phyloP scores from a whole-genome alignment of 2,329 filamentous ascomycete genomes.

The Penicillium hordei region DNA sequence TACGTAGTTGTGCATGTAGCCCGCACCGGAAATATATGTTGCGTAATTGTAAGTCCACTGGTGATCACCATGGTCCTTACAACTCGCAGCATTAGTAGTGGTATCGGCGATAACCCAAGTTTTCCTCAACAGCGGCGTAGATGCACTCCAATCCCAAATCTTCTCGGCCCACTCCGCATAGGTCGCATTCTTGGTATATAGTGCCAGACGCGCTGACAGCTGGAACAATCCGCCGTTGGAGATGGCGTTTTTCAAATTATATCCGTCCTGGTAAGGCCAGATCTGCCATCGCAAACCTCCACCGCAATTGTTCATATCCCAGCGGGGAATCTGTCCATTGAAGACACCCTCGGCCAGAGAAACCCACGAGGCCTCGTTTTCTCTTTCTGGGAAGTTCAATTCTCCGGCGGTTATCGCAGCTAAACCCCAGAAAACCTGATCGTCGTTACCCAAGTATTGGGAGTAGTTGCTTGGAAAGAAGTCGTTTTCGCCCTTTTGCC shows the following conservation, averaged over 20 bases:
- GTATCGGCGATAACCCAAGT: constrained; percentile 63
- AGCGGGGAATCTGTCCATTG: constrained; percentile 65
- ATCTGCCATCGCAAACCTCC: constrained; percentile 81
- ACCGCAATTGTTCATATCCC: constrained; percentile 63
- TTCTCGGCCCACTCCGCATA: constrained; percentile 62
- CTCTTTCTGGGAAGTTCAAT: constrained; percentile 59
- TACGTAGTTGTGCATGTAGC: constrained; percentile 63
- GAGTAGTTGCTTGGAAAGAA: constrained; percentile 33
- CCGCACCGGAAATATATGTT: constrained; percentile 57
- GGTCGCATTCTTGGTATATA: constrained; percentile 60
- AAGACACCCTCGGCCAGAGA: constrained; percentile 67
- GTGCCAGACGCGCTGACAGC: constrained; percentile 69
- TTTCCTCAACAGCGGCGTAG: constrained; percentile 59
- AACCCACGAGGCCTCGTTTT: constrained; percentile 36
- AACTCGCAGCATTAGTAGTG: constrained; percentile 56
- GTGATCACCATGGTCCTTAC: constrained; percentile 60
- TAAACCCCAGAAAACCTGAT: constrained; percentile 68
- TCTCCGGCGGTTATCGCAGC: constrained; percentile 65
- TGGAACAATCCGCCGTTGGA: constrained; percentile 79
- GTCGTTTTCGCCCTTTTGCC: constrained; percentile 31
- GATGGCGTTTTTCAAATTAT: constrained; percentile 77
- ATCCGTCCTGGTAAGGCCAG: constrained; percentile 70
- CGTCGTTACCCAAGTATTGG: constrained; percentile 54
- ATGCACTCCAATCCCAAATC: constrained; percentile 60
- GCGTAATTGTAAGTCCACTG: constrained; percentile 67